A percentile compares a stretch with the other conserved stretches of the same genome.
phyloP scores from a whole-genome alignment of 1,284 basidiomycete species.

The Naganishia albida region DNA sequence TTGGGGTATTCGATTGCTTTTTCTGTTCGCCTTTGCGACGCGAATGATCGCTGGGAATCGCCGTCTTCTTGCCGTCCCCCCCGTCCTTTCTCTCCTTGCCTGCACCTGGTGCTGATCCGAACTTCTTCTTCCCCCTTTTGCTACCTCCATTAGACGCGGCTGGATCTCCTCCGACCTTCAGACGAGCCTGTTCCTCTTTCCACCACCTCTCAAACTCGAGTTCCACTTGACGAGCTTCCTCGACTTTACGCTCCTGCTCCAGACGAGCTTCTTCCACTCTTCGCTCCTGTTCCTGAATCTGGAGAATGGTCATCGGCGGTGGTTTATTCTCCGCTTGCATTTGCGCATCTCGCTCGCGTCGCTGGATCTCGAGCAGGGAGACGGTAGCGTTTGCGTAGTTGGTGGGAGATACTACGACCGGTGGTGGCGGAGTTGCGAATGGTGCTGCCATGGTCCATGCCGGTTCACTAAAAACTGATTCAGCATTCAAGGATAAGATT shows the following conservation, averaged over 20 bases:
- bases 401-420: slow-evolving; percentile 37
- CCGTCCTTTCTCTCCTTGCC: slow-evolving; percentile 10
- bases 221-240: slow-evolving; percentile 62
- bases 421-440: slow-evolving; percentile 51
- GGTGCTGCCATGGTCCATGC: slow-evolving; percentile 32
- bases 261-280: too few species aligned
- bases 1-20: background rate
- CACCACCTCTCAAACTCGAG: slow-evolving; percentile 82
- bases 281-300: slow-evolving; percentile 80
- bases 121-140: slow-evolving; percentile 16
- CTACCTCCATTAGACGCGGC: background rate
- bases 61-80: slow-evolving; percentile 4
- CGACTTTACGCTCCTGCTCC: slow-evolving; percentile 25
- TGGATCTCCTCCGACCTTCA: background rate
- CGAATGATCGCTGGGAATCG: background rate
- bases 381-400: slow-evolving; percentile 49
- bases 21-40: slow-evolving; percentile 7
- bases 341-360: slow-evolving; percentile 66
- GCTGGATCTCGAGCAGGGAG: slow-evolving; percentile 81
- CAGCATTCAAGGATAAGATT: background rate
- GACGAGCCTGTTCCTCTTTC: slow-evolving; percentile 69
- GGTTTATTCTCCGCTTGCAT: slow-evolving; percentile 51
- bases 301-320: slow-evolving; percentile 64
- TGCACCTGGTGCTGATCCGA: background rate
- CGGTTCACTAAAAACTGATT: slow-evolving; percentile 27